Base-by-base conservation (phyloP, 2,329 filamentous ascomycete species). In the Chrysoporthe austroafricana region DNA sequence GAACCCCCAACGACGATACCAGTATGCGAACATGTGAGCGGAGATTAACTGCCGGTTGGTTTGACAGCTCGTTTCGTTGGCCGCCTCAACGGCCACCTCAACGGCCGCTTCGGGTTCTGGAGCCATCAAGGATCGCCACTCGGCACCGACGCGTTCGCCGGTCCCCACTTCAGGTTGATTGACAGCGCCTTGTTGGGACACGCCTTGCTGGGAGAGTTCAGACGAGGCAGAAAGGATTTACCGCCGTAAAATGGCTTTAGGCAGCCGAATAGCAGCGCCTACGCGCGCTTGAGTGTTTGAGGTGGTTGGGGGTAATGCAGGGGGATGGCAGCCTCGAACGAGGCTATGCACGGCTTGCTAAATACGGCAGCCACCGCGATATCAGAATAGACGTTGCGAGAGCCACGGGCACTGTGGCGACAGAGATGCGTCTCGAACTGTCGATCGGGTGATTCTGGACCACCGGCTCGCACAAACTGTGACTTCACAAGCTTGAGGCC, bases 141-240 rank as follows among this genome's bases (percentile, higher is more conserved):
- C 13, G 61, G 46, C 39, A 14, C 18, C n/a, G 14, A 26, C 13
- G 9, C 39, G 39, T 14, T 46, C 16, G 43, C n/a, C 34, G 59
- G 43, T 36, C 4, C 26, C 26, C 43, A 21, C 43, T 21, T 34
- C 21, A 61, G 26, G 42, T 61, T 48, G 59, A 44, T 32, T 34
- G 18, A 61, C 58, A 21, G 58, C 58, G 58, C 58, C 58, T 44
- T 61, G 36, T 46, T 14, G 9, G 26, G 26, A 26, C 26, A 26
- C 26, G 26, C 26, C 26, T 26, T 26, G 26, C 36, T 58, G 16
- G 32, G 18, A 32, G 50, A 32, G 6, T 57, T 63, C 16, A 56
- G 50, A 44, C 62, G 62, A 56, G 50, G 62, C 14, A 34, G 18
- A 44, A 9, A 63, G 50, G 21, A 63, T 63, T 46, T 44, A 26